Evolutionary conservation across 768 basidiomycete species (phyloP).

Genomic region (Panellus pusillus): DNA sequence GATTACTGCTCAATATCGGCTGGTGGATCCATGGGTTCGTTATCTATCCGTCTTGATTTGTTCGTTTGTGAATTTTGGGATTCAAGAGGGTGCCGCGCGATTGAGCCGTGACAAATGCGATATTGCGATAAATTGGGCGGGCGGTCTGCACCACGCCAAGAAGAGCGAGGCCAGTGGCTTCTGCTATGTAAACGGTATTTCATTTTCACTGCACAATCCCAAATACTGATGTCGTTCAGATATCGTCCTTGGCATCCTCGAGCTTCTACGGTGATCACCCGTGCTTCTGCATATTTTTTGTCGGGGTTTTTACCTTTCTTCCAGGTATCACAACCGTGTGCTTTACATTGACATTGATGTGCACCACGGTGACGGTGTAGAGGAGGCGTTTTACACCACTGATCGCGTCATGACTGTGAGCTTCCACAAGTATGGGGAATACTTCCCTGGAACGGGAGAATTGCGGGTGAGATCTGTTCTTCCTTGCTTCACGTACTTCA

Average conservation of each 20-base stretch:
- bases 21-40: conserved; percentile 97
- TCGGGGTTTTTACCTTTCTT: not conserved
- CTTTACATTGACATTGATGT: conserved; percentile 99
- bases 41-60: not conserved
- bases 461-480: conserved; percentile 59
- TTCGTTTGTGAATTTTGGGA: not conserved
- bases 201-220: not conserved
- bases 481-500: not conserved
- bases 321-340: conserved; percentile 88
- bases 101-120: conserved; percentile 96
- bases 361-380: conserved; percentile 98
- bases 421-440: conserved; percentile 99
- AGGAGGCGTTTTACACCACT: conserved; percentile 98
- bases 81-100: conserved; percentile 93
- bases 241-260: conserved; percentile 95
- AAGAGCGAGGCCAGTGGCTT: conserved; percentile 99
- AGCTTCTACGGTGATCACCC: conserved; percentile 70
- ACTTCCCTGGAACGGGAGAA: conserved; percentile 99
- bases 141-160: conserved; percentile 97
- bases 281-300: conserved; percentile 12
- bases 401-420: conserved; percentile 98
- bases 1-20: conserved; percentile 99
- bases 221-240: conserved; percentile 46
- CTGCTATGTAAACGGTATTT: conserved; percentile 94
- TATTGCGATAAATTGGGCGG: conserved; percentile 99